A percentile compares a stretch with the other conserved stretches of the same genome.
Conservation (phyloP, 2,329 filamentous ascomycete genomes). For the Hypoxylon sp. region DNA sequence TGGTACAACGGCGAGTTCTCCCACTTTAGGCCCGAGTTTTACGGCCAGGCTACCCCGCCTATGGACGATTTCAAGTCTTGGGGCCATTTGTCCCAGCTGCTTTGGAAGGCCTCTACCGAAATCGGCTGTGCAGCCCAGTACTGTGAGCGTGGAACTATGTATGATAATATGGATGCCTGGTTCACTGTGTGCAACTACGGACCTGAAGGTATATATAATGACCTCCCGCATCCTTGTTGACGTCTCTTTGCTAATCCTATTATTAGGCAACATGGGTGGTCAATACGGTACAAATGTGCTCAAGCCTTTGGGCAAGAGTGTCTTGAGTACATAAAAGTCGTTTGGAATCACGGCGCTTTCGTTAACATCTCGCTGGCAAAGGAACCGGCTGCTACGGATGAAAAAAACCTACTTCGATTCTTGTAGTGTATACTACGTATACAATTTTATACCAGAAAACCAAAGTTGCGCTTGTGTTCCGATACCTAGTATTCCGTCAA, state of each 20-base stretch:
- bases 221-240: not conserved
- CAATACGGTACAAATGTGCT: slow-evolving; percentile 66
- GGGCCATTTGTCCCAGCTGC: slow-evolving; percentile 83
- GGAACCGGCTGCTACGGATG: slow-evolving; percentile 9
- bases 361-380: slow-evolving; percentile 31
- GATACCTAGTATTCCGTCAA: slow-evolving; percentile 19
- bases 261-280: slow-evolving; percentile 67
- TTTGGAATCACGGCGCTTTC: slow-evolving; percentile 10
- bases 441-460: slow-evolving; percentile 32
- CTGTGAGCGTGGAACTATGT: slow-evolving; percentile 68
- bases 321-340: slow-evolving; percentile 49
- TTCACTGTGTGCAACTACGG: slow-evolving; percentile 93
- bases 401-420: slow-evolving; percentile 37
- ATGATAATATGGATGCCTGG: slow-evolving; percentile 67
- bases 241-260: slow-evolving; percentile 6
- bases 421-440: slow-evolving; percentile 44
- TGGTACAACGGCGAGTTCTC: slow-evolving; percentile 90
- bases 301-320: slow-evolving; percentile 57
- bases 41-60: slow-evolving; percentile 71
- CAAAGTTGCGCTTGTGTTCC: slow-evolving; percentile 23
- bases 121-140: slow-evolving; percentile 74
- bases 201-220: slow-evolving; percentile 71
- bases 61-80: slow-evolving; percentile 74
- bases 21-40: slow-evolving; percentile 68
- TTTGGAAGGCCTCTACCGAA: slow-evolving; percentile 74